Percentiles rank a stretch among this genome's conserved stretches.
Conservation (phyloP, 371 early-diverging fungal genomes). For the Apophysomyces sp. region DNA sequence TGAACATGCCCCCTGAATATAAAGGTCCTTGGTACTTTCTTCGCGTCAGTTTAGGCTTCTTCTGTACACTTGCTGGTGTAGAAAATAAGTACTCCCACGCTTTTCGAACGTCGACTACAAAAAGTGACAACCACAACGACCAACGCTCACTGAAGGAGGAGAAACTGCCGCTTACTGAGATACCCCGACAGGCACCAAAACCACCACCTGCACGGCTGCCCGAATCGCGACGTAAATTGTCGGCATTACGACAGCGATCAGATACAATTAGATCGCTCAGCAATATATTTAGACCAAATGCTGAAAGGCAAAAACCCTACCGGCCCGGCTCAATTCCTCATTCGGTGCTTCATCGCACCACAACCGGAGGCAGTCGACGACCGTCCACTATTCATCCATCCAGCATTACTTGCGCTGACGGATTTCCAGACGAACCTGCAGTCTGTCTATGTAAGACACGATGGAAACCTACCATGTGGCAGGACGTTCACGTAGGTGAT, state of each 20-base stretch:
- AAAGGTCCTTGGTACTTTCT: conserved; percentile 25
- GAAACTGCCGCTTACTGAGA: conserved; percentile 15
- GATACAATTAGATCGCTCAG: conserved; percentile 34
- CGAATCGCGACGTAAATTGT: conserved; percentile 5
- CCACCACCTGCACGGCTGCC: not conserved
- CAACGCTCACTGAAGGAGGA: conserved; percentile 10
- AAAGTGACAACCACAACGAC: not conserved
- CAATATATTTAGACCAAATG: conserved; percentile 20
- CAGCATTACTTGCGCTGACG: conserved; percentile 21
- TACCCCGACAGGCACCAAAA: not conserved
- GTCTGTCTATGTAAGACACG: conserved; percentile 22
- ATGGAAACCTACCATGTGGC: conserved; percentile 68
- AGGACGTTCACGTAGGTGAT: conserved; percentile 90
- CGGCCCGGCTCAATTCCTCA: conserved; percentile 43
- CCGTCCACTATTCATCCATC: conserved; percentile 26
- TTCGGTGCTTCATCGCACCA: conserved; percentile 38
- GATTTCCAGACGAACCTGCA: conserved; percentile 25
- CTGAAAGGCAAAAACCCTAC: conserved; percentile 23
- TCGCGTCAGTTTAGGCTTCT: conserved; percentile 29
- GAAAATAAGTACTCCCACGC: conserved; percentile 20
- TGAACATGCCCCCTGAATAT: conserved; percentile 35
- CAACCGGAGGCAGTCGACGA: conserved; percentile 16
- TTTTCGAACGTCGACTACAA: conserved; percentile 7
- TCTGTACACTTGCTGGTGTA: conserved; percentile 22
- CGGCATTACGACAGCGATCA: conserved; percentile 19